These are phyloP conservation scores for Dichomitus squalens DNA, from an alignment of 1,284 basidiomycete genomes.

Conservation along the genomic window DNA sequence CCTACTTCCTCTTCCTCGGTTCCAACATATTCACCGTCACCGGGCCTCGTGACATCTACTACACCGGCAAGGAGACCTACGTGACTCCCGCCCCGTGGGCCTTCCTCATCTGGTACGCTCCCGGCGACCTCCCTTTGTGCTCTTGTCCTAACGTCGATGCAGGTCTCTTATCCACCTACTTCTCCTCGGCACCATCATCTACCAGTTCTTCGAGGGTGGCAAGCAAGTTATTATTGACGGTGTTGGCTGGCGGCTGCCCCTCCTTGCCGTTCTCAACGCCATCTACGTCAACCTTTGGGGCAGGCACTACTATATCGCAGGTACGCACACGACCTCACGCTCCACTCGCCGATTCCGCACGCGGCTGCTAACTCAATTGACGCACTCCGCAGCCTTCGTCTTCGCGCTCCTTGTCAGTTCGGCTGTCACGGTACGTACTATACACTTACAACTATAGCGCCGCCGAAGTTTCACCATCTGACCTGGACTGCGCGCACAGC, in stretches of 20 bases:
- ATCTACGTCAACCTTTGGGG: conserved; percentile 87
- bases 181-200: conserved; percentile 85
- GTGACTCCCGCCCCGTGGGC: conserved; percentile 89
- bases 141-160: neutral
- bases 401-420: conserved; percentile 85
- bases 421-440: conserved; percentile 62
- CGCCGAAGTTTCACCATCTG: conserved; percentile 8
- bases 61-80: conserved; percentile 79
- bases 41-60: conserved; percentile 69
- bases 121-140: neutral
- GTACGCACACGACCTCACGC: conserved; percentile 36
- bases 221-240: conserved; percentile 84
- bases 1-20: conserved; percentile 83
- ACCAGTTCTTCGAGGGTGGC: conserved; percentile 86
- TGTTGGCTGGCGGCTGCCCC: conserved; percentile 87
- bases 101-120: conserved; percentile 76
- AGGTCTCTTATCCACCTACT: conserved; percentile 86
- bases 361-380: conserved; percentile 2
- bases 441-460: neutral
- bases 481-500: conserved; percentile 37
- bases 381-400: conserved; percentile 67
- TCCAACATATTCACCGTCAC: conserved; percentile 88
- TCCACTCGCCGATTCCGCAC: neutral
- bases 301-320: conserved; percentile 69
- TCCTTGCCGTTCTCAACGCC: conserved; percentile 83